These are phyloP conservation scores for Pseudopyricularia cyperi DNA, from an alignment of 2,329 filamentous ascomycete genomes.

Conservation along the genomic window DNA sequence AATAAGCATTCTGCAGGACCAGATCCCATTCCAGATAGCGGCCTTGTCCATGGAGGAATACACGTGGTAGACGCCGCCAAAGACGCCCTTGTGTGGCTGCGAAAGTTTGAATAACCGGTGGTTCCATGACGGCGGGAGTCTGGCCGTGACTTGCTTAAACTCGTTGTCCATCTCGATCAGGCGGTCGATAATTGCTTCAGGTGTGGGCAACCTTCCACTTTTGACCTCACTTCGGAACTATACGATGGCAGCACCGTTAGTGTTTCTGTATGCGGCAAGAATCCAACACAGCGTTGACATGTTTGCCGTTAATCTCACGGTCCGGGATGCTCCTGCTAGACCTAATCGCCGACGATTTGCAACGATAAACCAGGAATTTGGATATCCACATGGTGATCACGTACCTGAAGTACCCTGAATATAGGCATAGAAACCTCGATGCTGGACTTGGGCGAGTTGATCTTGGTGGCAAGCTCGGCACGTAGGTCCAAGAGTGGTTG, in stretches of 20 bases:
- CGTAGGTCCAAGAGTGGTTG: conserved; percentile 32
- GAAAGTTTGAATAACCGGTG: conserved; percentile 27
- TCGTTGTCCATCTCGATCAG: conserved; percentile 27
- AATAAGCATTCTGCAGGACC: conserved; percentile 30
- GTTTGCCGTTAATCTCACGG: too few species aligned
- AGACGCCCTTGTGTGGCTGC: conserved; percentile 25
- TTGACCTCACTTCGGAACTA: conserved; percentile 33
- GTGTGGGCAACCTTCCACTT: conserved; percentile 18
- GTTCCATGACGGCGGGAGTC: conserved; percentile 25
- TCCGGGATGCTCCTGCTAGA: too few species aligned
- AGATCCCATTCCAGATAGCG: conserved; percentile 33
- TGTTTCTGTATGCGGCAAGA: background rate
- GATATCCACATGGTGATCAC: too few species aligned
- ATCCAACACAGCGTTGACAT: too few species aligned
- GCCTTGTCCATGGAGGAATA: conserved; percentile 31
- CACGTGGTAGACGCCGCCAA: conserved; percentile 28
- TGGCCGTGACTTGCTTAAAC: conserved; percentile 23
- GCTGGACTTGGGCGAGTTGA: conserved; percentile 23
- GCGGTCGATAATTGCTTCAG: conserved; percentile 25
- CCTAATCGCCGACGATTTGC: too few species aligned
- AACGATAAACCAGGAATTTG: too few species aligned
- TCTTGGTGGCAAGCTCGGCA: conserved; percentile 19
- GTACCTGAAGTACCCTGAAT: conserved; percentile 24
- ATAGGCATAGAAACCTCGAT: conserved; percentile 30
- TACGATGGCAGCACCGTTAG: background rate